Conservation (phyloP, 257 asterid genomes). For the Solanum dulcamara region DNA sequence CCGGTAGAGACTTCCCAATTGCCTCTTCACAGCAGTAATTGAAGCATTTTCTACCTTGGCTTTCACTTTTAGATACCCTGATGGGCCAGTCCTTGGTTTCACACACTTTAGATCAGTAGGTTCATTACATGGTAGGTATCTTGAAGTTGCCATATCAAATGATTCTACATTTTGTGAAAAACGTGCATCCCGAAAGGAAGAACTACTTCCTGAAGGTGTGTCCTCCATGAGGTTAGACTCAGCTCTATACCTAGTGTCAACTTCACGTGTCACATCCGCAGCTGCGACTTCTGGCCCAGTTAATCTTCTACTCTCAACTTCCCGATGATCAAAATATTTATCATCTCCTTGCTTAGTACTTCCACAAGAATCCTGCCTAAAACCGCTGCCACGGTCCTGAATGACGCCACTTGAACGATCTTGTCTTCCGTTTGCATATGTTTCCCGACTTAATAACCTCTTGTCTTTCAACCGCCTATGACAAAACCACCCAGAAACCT, state of each 20-base stretch:
- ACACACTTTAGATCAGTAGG: slow-evolving; percentile 25
- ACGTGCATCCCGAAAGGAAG: slow-evolving; percentile 37
- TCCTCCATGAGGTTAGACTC: slow-evolving; percentile 31
- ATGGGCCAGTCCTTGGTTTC: slow-evolving; percentile 70
- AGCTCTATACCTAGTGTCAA: slow-evolving; percentile 26
- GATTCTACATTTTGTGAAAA: slow-evolving; percentile 26
- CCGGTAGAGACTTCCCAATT: slow-evolving; percentile 63
- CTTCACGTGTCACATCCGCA: slow-evolving; percentile 40
- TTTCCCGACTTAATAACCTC: slow-evolving; percentile 35
- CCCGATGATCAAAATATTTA: slow-evolving; percentile 41
- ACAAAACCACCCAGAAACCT: slow-evolving; percentile 96
- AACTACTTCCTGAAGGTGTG: slow-evolving; percentile 71
- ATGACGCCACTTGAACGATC: slow-evolving; percentile 67
- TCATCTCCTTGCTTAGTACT: slow-evolving; percentile 76
- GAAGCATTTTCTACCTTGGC: slow-evolving; percentile 66
- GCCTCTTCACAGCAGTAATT: slow-evolving; percentile 76
- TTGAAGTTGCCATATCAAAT: slow-evolving; percentile 32
- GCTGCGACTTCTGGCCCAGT: slow-evolving; percentile 36
- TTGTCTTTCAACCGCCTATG: slow-evolving; percentile 90
- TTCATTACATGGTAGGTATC: slow-evolving; percentile 32
- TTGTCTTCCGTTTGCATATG: slow-evolving; percentile 32
- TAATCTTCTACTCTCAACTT: slow-evolving; percentile 67
- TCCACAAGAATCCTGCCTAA: slow-evolving; percentile 88
- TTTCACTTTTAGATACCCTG: slow-evolving; percentile 91
- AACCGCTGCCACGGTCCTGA: slow-evolving; percentile 81